phyloP scores from a whole-genome alignment of 2,329 filamentous ascomycete genomes.

The Cytospora piceae region DNA sequence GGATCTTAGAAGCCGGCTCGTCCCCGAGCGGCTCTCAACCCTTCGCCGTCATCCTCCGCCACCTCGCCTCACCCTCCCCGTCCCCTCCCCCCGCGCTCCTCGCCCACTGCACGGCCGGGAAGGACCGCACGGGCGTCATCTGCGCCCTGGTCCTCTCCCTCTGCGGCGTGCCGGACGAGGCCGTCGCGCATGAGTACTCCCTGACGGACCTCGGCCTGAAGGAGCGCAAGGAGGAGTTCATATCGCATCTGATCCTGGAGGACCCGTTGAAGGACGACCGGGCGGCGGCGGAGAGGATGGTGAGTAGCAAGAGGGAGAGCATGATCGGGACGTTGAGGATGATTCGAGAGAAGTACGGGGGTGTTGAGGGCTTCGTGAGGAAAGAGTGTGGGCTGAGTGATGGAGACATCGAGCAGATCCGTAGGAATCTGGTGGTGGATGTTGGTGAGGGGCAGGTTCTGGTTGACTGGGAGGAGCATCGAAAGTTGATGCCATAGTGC shows the following conservation, averaged over 20 bases:
- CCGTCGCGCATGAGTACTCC: slow-evolving; percentile 69
- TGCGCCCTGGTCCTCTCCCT: slow-evolving; percentile 68
- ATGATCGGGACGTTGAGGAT: slow-evolving; percentile 56
- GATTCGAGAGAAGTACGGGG: slow-evolving; percentile 63
- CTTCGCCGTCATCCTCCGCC: slow-evolving; percentile 58
- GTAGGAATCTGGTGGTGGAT: slow-evolving; percentile 51
- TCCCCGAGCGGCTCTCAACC: slow-evolving; percentile 51
- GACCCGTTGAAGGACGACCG: slow-evolving; percentile 53
- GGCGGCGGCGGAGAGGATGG: slow-evolving; percentile 49
- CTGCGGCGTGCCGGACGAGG: slow-evolving; percentile 61
- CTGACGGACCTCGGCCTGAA: slow-evolving; percentile 66
- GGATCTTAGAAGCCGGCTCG: slow-evolving; percentile 60
- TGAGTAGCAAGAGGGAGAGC: slow-evolving; percentile 49
- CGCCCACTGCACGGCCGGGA: slow-evolving; percentile 76
- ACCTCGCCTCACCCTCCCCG: slow-evolving; percentile 50
- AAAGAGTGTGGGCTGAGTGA: slow-evolving; percentile 60
- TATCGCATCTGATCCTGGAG: slow-evolving; percentile 53
- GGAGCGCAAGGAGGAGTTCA: slow-evolving; percentile 54
- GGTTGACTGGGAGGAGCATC: slow-evolving; percentile 38
- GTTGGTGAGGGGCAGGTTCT: slow-evolving; percentile 30
- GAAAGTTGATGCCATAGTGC: slow-evolving; percentile 32
- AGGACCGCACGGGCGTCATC: slow-evolving; percentile 75
- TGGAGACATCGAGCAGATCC: slow-evolving; percentile 57
- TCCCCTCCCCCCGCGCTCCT: slow-evolving; percentile 53
- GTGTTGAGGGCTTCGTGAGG: slow-evolving; percentile 65